Conservation (phyloP, 192 early-diverging fungal genomes). For the Entomortierella lignicola region DNA sequence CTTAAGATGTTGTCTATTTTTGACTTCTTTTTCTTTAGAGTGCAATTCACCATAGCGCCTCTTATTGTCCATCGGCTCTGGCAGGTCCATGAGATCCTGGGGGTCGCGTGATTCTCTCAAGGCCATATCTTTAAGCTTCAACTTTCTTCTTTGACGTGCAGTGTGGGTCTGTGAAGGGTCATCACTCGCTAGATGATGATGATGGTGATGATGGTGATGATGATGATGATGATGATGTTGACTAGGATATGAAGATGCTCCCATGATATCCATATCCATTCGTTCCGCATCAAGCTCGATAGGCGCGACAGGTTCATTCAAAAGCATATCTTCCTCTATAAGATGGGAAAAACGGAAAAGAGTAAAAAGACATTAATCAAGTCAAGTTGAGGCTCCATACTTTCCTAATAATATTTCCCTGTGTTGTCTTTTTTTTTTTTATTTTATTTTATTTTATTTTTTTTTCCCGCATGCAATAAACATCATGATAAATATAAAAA, state of each 20-base stretch:
- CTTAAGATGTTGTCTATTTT: constrained; percentile 7
- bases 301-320: constrained; percentile 36
- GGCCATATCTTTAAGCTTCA: constrained; percentile 52
- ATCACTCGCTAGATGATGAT: constrained; percentile 20
- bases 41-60: constrained; percentile 13
- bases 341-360: constrained; percentile 3
- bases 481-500: not conserved
- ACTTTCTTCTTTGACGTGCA: constrained; percentile 36
- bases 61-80: constrained; percentile 20
- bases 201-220: constrained; percentile 45
- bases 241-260: not conserved
- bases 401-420: not conserved
- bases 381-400: not conserved
- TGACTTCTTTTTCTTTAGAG: constrained; percentile 12
- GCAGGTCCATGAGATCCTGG: constrained; percentile 22
- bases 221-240: constrained; percentile 31
- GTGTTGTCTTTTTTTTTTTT: not conserved
- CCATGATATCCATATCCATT: constrained; percentile 24
- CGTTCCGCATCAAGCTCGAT: constrained; percentile 16
- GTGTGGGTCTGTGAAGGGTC: constrained; percentile 6
- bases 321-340: constrained; percentile 44
- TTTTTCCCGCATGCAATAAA: not conserved
- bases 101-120: constrained; percentile 48
- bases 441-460: not conserved
- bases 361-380: not conserved